These are phyloP conservation scores for Colletotrichum australisinense DNA, from an alignment of 2,329 filamentous ascomycete species.

Conservation along the genomic window DNA sequence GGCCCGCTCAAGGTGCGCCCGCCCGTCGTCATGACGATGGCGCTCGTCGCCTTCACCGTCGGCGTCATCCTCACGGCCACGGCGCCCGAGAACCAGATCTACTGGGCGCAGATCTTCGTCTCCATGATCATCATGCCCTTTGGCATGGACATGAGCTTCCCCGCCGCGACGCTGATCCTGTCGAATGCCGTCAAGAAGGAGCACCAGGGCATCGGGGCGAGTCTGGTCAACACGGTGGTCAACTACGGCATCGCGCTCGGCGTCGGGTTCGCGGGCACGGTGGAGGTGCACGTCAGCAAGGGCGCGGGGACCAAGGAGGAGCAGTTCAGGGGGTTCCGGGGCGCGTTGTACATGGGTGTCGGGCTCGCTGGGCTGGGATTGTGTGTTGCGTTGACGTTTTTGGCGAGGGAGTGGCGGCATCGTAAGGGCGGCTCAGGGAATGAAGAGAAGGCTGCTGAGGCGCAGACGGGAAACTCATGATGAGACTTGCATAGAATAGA, in stretches of 20 bases:
- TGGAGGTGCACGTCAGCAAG: constrained; percentile 58
- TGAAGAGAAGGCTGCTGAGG: constrained; percentile 16
- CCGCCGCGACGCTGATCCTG: constrained; percentile 70
- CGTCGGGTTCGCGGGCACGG: constrained; percentile 73
- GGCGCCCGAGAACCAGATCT: constrained; percentile 65
- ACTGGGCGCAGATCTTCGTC: constrained; percentile 74
- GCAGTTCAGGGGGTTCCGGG: constrained; percentile 48
- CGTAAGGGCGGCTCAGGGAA: background rate
- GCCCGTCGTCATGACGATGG: constrained; percentile 55
- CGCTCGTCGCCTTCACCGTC: constrained; percentile 55
- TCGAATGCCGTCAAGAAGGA: constrained; percentile 60
- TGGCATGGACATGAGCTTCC: constrained; percentile 76
- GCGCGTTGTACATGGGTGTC: constrained; percentile 54
- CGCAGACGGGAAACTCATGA: background rate
- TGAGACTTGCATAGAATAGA: background rate
- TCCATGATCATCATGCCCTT: constrained; percentile 68
- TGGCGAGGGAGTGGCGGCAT: constrained; percentile 31
- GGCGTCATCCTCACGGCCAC: constrained; percentile 57
- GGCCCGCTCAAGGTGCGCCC: constrained; percentile 49
- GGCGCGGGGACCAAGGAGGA: constrained; percentile 38
- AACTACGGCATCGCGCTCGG: constrained; percentile 77
- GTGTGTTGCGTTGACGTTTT: constrained; percentile 13
- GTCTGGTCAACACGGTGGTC: constrained; percentile 71
- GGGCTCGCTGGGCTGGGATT: constrained; percentile 43
- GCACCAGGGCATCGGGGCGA: constrained; percentile 60